These are phyloP conservation scores for Paraconiothyrium brasiliense DNA, from an alignment of 2,329 filamentous ascomycete genomes.

Conservation along the genomic window DNA sequence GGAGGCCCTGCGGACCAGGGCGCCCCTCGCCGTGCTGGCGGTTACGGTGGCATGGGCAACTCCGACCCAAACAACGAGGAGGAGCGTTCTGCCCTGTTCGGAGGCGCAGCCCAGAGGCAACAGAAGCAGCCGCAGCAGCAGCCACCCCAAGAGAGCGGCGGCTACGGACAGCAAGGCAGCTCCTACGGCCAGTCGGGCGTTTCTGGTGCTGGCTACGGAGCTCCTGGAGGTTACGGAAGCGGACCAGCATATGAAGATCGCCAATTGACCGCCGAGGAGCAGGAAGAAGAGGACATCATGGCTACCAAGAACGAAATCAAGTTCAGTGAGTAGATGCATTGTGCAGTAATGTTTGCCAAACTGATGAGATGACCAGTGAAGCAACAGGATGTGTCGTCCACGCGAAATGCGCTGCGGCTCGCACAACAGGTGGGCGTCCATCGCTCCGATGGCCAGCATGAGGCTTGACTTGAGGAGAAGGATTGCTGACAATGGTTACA, in stretches of 20 bases:
- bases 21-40: conserved; percentile 45
- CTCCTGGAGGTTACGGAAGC: conserved; percentile 52
- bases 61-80: conserved; percentile 59
- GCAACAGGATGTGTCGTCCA: conserved; percentile 70
- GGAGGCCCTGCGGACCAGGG: conserved; percentile 34
- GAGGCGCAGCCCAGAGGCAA: conserved; percentile 55
- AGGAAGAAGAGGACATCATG: conserved; percentile 77
- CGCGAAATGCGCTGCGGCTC: conserved; percentile 69
- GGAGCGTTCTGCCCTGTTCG: conserved; percentile 72
- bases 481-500: too few species aligned
- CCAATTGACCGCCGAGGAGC: conserved; percentile 80
- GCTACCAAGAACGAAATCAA: conserved; percentile 78
- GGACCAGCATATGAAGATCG: conserved; percentile 67
- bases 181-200: conserved; percentile 27
- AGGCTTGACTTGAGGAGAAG: too few species aligned
- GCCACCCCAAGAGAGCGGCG: conserved; percentile 38
- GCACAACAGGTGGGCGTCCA: conserved; percentile 61
- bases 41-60: conserved; percentile 50
- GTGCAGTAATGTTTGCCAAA: too few species aligned
- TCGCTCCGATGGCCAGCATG: too few species aligned
- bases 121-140: conserved; percentile 57
- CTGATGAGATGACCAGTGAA: neutral
- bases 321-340: neutral
- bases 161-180: conserved; percentile 32
- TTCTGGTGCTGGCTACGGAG: conserved; percentile 33